Conservation (phyloP, 495 filamentous ascomycete species). For the Aspergillus diversus region DNA sequence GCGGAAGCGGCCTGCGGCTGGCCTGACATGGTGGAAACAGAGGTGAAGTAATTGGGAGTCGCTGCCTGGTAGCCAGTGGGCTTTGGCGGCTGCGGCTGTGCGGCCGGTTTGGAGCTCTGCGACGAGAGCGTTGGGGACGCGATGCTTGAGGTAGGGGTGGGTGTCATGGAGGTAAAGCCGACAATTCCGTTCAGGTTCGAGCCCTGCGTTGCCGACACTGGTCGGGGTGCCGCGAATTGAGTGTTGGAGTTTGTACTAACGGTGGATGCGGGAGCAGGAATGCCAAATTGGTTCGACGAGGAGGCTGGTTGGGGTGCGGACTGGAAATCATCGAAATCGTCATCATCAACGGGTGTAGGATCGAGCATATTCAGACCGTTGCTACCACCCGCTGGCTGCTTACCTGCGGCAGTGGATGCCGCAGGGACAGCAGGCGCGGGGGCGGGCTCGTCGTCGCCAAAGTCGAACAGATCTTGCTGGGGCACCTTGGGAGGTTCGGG, state of each 20-base stretch:
- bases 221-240: constrained; percentile 79
- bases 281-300: constrained; percentile 47
- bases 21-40: constrained; percentile 54
- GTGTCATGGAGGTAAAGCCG: constrained; percentile 79
- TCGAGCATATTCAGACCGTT: constrained; percentile 61
- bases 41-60: constrained; percentile 93
- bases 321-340: constrained; percentile 98
- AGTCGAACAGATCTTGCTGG: constrained; percentile 85
- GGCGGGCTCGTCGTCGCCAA: constrained; percentile 70
- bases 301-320: constrained; percentile 71
- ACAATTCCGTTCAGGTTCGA: constrained; percentile 79
- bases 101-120: constrained; percentile 44
- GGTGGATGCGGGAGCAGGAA: constrained; percentile 60
- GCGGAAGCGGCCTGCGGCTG: constrained; percentile 28
- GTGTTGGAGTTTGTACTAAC: constrained; percentile 65
- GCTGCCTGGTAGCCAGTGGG: constrained; percentile 74
- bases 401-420: constrained; percentile 51
- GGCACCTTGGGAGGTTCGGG: constrained; percentile 77
- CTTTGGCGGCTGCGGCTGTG: constrained; percentile 36
- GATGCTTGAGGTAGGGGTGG: constrained; percentile 57
- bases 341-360: constrained; percentile 66
- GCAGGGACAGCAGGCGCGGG: constrained; percentile 28
- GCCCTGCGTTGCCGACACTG: constrained; percentile 77
- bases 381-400: constrained; percentile 49
- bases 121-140: constrained; percentile 53